Evolutionary conservation across 2,329 filamentous ascomycete genomes (phyloP).

Genomic region (Periconia digitata): DNA sequence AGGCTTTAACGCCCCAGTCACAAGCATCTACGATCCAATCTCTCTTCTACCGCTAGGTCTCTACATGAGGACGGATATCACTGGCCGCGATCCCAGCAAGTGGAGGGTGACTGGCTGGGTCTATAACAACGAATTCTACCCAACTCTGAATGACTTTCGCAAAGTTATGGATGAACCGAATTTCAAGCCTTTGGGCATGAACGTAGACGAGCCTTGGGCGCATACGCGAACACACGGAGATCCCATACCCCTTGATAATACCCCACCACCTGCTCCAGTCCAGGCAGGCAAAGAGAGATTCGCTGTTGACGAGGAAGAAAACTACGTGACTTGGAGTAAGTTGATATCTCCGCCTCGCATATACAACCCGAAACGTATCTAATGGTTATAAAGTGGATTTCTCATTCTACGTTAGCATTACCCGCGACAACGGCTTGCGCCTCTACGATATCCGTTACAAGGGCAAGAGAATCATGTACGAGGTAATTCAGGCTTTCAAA

Average conservation of each 20-base stretch:
- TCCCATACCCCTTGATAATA: constrained; percentile 50
- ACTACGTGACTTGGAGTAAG: constrained; percentile 53
- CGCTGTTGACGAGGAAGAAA: constrained; percentile 45
- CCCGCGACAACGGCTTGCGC: constrained; percentile 51
- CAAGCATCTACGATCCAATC: constrained; percentile 45
- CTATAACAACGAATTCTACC: constrained; percentile 58
- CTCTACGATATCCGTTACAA: constrained; percentile 58
- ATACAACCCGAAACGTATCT: neutral
- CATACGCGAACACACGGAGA: constrained; percentile 46
- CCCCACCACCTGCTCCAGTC: constrained; percentile 56
- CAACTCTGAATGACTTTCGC: constrained; percentile 52
- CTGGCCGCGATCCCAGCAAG: constrained; percentile 52
- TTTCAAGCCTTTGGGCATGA: constrained; percentile 52
- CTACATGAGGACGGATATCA: constrained; percentile 49
- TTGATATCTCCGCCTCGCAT: neutral
- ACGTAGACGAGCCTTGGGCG: constrained; percentile 53
- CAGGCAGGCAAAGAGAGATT: constrained; percentile 47
- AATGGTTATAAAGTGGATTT: constrained; percentile 40
- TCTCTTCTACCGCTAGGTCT: constrained; percentile 52
- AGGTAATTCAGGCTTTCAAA: constrained; percentile 22
- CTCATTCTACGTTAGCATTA: constrained; percentile 55
- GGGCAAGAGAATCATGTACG: constrained; percentile 58
- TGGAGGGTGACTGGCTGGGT: constrained; percentile 58
- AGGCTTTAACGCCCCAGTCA: constrained; percentile 47
- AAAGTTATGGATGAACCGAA: constrained; percentile 45